Evolutionary conservation across 2,329 filamentous ascomycete species (phyloP).

Genomic region (Lachnellula occidentalis): DNA sequence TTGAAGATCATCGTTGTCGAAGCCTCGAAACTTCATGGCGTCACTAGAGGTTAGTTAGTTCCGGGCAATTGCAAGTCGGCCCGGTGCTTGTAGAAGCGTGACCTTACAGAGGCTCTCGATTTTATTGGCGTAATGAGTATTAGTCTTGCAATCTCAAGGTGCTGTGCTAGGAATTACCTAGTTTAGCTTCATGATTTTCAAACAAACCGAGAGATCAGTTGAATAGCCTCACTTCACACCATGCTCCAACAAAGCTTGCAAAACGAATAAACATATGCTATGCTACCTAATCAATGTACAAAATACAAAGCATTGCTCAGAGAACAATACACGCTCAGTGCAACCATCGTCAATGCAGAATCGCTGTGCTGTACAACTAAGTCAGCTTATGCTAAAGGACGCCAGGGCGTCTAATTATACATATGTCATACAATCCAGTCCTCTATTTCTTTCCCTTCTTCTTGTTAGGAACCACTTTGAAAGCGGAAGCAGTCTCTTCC

Average conservation of each 20-base stretch:
- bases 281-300: neutral
- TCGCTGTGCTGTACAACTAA: conserved; percentile 12
- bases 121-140: no score
- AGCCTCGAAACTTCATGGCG: no score
- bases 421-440: conserved; percentile 16
- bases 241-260: neutral
- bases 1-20: no score
- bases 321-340: neutral
- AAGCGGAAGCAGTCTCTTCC: conserved; percentile 45
- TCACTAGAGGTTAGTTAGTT: no score
- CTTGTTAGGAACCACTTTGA: conserved; percentile 86
- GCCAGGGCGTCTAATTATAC: conserved; percentile 19
- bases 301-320: conserved; percentile 1
- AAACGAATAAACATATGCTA: neutral
- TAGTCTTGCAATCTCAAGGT: no score
- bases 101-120: no score
- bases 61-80: no score
- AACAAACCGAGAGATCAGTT: no score
- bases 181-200: no score
- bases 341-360: conserved; percentile 11
- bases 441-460: conserved; percentile 80
- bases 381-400: conserved; percentile 15
- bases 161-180: no score
- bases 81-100: no score
- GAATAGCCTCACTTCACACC: neutral